Evolutionary conservation across 1,284 basidiomycete genomes (phyloP), one percentile per base, ranked within the genome.

Genomic region (Moesziomyces sp.): DNA sequence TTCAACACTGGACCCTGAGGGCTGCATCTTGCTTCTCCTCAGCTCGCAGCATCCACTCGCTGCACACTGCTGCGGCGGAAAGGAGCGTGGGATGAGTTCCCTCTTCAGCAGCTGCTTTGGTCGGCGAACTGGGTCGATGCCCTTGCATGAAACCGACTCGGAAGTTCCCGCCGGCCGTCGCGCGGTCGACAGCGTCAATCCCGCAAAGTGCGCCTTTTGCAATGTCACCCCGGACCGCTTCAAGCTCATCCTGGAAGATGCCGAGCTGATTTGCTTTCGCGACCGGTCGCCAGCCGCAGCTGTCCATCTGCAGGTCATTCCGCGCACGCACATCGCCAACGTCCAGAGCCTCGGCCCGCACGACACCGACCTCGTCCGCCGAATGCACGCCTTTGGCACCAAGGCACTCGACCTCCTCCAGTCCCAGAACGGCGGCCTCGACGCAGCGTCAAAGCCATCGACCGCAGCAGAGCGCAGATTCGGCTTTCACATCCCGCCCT

Each of bases 221-320:
- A 76, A 87, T 70, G 88, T 88, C 14, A 86, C 87, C 4, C 60
- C 68, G 24, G 86, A 87, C 52, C 88, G 86, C 1, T 92, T 92
- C 79, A 84, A 87, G 44, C 83, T 92, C 23, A 82, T 89, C 0
- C 88, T 88, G 72, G 88, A 91, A 90, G 87, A 90, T 74, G 86
- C 88, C 1, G 70, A 84, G 3, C 88, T 89, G 67, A 85, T 90
- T 14, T 90, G 88, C 16, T 92, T 92, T 76, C 82, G 83, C 45
- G 91, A 92, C 82, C 86, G 87, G 30, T 87, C 86, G 42, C 91
- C 91, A 7, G 88, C 89, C 3, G 87, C 90, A 21, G 74, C 82
- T 44, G 85, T 88, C 45, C 91, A 92, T 82, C 84, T 91, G 19
- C 87, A 90, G 47, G 86, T 92, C 21, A 87, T 91, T 46, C 90